A percentile compares a stretch with the other conserved stretches of the same genome.
phyloP scores from a whole-genome alignment of 768 basidiomycete species.

The Xerocomellus chrysenteron region DNA sequence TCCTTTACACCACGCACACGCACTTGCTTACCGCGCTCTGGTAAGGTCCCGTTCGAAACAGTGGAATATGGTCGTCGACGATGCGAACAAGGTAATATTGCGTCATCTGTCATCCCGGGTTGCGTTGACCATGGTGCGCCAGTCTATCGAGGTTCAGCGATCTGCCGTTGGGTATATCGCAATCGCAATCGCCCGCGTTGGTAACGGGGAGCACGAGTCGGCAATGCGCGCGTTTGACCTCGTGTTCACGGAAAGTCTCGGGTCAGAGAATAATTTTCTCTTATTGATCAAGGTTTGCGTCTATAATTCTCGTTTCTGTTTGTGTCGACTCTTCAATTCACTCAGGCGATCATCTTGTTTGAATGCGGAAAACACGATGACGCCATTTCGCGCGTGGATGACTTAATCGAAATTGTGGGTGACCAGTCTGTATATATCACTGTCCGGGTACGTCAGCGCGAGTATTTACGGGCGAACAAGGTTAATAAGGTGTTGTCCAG shows the following conservation, averaged over 20 bases:
- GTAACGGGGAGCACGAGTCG: neutral
- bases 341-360: conserved; percentile 7
- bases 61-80: neutral
- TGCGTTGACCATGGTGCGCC: neutral
- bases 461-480: accelerated
- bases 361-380: conserved; percentile 3
- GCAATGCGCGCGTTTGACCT: conserved; percentile 11
- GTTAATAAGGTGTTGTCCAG: neutral
- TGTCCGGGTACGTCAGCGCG: neutral
- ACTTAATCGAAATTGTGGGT: neutral
- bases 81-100: conserved; percentile 2
- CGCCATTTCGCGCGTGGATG: conserved; percentile 6
- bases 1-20: neutral
- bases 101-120: neutral
- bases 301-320: accelerated
- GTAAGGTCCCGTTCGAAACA: neutral
- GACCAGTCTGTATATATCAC: neutral
- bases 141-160: neutral
- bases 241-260: neutral
- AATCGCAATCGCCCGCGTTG: neutral
- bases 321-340: neutral
- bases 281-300: conserved; percentile 10
- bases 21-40: conserved; percentile 1
- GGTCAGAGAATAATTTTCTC: conserved; percentile 6
- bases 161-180: neutral